Evolutionary conservation across 352 stramenopile genomes (phyloP), one percentile per base, ranked within the genome.

Genomic region (Pythium pectinolyticum): DNA sequence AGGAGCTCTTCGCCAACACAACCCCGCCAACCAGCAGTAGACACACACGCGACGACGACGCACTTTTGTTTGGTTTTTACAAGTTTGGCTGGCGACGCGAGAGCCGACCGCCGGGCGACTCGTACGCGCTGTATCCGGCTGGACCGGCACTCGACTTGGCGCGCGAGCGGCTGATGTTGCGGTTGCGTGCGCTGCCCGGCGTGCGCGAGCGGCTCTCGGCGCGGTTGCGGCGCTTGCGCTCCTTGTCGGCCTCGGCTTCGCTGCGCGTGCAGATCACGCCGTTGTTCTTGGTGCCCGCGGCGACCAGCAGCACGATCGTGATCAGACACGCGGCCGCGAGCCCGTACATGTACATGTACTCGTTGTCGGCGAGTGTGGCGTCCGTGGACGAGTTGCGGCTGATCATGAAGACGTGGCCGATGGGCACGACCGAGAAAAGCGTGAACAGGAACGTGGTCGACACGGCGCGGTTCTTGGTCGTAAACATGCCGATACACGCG

Each of bases 401-500:
- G 61, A 77, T 75, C 74, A 89, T 80, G 66, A 80, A 89, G 20
- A 84, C 75, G 48, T 86, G 80, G 32, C 73, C 78, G 15, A 87
- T 20, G 30, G 82, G 66, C 0, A 72, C 59, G 43, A 87, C 24
- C 61, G 76, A 88, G 65, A 90, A 90, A 11, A 90, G 68, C 12
- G 57, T 28, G 49, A 90, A 90, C 15, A 88, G 52, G 30, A 84
- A 69, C 3, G 66, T 78, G 2, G 81, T 90, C 7, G 67, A 78
- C 35, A 73, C 72, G 0, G 79, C 75, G 11, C 84, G 84, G 20
- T 70, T 61, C 11, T 80, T 73, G 3, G 79, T 84, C 17, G 66
- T 75, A 56, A 92, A 92, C 68, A 92, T 80, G 28, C 81, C 78
- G 8, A 87, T 67, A 43, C 74, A 78, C n/a, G 82, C 77, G 3